Evolutionary conservation across 352 stramenopile species (phyloP).

Genomic region (Halophytophthora batemanensis): DNA sequence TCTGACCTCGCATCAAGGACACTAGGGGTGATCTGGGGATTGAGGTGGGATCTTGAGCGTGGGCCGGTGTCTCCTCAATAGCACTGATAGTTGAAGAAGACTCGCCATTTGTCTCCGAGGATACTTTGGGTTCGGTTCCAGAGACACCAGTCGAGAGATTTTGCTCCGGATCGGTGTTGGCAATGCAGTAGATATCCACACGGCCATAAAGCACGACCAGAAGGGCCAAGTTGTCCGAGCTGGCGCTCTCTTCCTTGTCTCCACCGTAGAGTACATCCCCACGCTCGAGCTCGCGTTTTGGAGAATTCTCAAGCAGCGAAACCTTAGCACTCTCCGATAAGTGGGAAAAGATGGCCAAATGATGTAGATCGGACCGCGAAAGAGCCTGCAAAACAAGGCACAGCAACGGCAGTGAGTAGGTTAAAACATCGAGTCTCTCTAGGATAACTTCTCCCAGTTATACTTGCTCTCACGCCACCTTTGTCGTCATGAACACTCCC

Average conservation of each 20-base stretch:
- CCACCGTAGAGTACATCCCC: slow-evolving; percentile 19
- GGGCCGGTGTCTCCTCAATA: background rate
- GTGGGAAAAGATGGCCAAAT: slow-evolving; percentile 39
- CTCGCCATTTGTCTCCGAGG: background rate
- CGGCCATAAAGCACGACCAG: slow-evolving; percentile 35
- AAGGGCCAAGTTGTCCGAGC: slow-evolving; percentile 15
- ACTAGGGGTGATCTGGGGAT: slow-evolving; percentile 18
- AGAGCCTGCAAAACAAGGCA: background rate
- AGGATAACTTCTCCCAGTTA: too few species aligned
- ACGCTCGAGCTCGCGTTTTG: slow-evolving; percentile 14
- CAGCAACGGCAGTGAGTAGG: background rate
- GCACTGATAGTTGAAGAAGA: background rate
- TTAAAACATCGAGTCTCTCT: background rate
- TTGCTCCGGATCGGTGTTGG: slow-evolving; percentile 1
- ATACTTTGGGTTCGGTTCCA: too few species aligned
- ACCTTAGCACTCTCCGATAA: slow-evolving; percentile 29
- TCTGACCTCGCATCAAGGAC: slow-evolving; percentile 36
- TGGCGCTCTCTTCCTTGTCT: slow-evolving; percentile 2
- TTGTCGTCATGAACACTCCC: slow-evolving; percentile 13
- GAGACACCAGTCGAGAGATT: too few species aligned
- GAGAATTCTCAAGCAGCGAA: slow-evolving; percentile 27
- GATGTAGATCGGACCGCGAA: slow-evolving; percentile 29
- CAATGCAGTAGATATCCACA: slow-evolving; percentile 49
- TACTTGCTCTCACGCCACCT: background rate
- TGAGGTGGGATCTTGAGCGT: background rate